Conservation (phyloP, 2,329 filamentous ascomycete genomes). For the Pseudophaeomoniella oleicola region DNA sequence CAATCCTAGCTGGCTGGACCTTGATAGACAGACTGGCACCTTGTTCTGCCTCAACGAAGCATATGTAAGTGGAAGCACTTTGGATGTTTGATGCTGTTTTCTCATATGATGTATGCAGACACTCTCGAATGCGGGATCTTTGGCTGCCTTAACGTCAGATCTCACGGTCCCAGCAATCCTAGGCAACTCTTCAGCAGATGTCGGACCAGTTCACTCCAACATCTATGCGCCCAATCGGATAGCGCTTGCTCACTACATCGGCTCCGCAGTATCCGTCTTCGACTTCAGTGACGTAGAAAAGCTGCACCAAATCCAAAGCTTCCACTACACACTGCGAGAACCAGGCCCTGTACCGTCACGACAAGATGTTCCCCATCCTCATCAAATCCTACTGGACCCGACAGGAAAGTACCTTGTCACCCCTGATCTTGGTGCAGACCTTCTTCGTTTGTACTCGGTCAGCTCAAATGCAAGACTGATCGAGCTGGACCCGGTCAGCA, state of each 20-base stretch:
- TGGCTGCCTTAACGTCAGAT: not conserved
- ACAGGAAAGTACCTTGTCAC: conserved; percentile 47
- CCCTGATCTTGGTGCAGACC: conserved; percentile 52
- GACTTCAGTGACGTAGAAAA: conserved; percentile 13
- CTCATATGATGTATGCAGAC: not conserved
- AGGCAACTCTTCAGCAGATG: not conserved
- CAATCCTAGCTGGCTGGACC: conserved; percentile 22
- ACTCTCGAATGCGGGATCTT: not conserved
- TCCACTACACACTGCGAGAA: conserved; percentile 23
- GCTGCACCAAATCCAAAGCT: conserved; percentile 18
- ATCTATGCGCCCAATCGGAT: not conserved
- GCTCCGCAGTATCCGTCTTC: conserved; percentile 16
- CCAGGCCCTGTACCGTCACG: conserved; percentile 26
- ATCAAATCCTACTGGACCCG: conserved; percentile 51
- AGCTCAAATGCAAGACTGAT: conserved; percentile 29
- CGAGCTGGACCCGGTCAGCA: conserved; percentile 26
- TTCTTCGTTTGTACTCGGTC: conserved; percentile 45
- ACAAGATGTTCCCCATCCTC: conserved; percentile 47
- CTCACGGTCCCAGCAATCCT: not conserved
- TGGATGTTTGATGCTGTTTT: too few species aligned
- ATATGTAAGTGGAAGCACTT: conserved; percentile 11
- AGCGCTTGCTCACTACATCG: conserved; percentile 16
- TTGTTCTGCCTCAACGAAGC: conserved; percentile 22
- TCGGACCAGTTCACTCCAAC: not conserved
- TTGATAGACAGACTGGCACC: conserved; percentile 12